Percentiles rank a stretch among this genome's conserved stretches.
Evolutionary conservation across 2,329 filamentous ascomycete genomes (phyloP).

Genomic region (Beauveria sp.): DNA sequence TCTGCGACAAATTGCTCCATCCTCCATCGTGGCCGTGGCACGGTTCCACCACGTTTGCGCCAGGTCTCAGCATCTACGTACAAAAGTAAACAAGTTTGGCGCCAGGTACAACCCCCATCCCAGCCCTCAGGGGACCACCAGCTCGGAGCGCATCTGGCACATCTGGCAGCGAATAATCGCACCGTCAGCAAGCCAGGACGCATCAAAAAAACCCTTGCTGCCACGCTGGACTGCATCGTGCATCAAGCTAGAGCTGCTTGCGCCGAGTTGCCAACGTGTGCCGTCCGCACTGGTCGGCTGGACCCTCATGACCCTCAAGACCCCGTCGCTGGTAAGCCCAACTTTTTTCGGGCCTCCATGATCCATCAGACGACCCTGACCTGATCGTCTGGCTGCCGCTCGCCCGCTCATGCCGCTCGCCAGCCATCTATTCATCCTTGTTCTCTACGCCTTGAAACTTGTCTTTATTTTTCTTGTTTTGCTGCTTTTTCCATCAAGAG

Average conservation of each 20-base stretch:
- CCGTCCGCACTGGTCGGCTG: background rate
- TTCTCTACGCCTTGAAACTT: background rate
- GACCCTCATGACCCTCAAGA: background rate
- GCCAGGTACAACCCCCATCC: background rate
- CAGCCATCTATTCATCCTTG: background rate
- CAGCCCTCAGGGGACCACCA: background rate
- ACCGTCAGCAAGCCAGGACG: too few species aligned
- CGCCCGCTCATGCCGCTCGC: background rate
- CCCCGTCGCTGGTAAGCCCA: background rate
- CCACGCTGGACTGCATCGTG: constrained; percentile 1
- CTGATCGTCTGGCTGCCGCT: background rate
- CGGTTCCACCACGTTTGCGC: background rate
- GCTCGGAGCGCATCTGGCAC: background rate
- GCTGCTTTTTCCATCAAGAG: background rate
- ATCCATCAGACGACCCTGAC: background rate
- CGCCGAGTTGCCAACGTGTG: background rate
- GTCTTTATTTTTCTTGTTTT: background rate
- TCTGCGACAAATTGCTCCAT: constrained; percentile 6
- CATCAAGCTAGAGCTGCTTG: background rate
- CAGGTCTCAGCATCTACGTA: background rate
- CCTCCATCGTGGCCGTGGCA: background rate
- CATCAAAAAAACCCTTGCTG: background rate
- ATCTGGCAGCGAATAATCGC: background rate
- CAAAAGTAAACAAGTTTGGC: background rate
- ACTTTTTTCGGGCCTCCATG: background rate